These are phyloP conservation scores for Neonectria sp. DNA, from an alignment of 2,329 filamentous ascomycete genomes.

Conservation along the genomic window DNA sequence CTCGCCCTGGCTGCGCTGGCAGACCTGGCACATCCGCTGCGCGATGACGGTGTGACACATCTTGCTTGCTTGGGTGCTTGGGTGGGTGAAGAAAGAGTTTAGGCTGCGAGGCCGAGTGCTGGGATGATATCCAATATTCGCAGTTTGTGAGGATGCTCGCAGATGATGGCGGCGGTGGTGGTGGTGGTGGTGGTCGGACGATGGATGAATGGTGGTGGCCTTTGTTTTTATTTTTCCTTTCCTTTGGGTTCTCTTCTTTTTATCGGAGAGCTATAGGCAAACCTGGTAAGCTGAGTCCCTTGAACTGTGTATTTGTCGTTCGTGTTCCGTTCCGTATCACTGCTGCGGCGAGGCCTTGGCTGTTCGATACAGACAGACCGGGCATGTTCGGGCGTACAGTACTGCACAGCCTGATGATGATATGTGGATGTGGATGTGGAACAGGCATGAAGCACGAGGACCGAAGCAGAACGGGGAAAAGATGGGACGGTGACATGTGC, in stretches of 20 bases:
- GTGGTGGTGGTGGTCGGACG: too few species aligned
- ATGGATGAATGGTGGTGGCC: too few species aligned
- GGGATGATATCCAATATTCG: background rate
- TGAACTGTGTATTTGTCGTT: background rate
- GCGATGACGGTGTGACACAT: conserved; percentile 51
- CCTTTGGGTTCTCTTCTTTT: too few species aligned
- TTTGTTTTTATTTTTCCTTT: too few species aligned
- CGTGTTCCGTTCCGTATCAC: background rate
- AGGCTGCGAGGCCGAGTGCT: background rate
- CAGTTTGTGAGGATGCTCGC: too few species aligned
- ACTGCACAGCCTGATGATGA: background rate
- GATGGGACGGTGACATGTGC: background rate
- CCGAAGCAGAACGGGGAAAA: background rate
- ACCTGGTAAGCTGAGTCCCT: background rate
- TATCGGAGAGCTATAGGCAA: too few species aligned
- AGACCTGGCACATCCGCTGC: conserved; percentile 49
- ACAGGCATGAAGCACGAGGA: background rate
- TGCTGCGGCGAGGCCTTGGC: conserved; percentile 1
- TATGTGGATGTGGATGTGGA: background rate
- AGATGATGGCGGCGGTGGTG: too few species aligned
- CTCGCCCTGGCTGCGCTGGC: conserved; percentile 47
- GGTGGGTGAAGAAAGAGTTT: background rate
- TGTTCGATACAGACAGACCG: background rate
- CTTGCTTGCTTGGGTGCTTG: background rate
- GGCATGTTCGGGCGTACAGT: background rate